Conservation (phyloP, 345 rosid genomes). For the Theobroma cacao region DNA sequence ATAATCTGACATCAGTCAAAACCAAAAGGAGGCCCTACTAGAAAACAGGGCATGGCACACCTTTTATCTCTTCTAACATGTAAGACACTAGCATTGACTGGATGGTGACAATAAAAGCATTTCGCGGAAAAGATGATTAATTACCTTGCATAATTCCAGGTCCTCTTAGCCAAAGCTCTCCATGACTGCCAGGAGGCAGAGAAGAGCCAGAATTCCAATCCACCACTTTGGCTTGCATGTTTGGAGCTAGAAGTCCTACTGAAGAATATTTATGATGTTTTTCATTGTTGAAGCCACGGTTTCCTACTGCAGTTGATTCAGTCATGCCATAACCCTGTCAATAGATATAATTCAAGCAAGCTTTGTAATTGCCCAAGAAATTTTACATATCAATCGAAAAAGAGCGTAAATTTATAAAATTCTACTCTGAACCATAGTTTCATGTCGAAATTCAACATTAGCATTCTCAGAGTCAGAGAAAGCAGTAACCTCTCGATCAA, state of each 20-base stretch:
- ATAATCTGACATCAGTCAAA: too few species aligned
- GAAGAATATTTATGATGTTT: constrained; percentile 46
- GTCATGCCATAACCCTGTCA: constrained; percentile 90
- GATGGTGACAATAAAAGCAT: not conserved
- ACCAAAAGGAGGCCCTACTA: too few species aligned
- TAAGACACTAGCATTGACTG: not conserved
- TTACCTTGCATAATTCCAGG: constrained; percentile 76
- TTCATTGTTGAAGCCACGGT: constrained; percentile 65
- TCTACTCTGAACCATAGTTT: too few species aligned
- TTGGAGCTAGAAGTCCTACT: constrained; percentile 79
- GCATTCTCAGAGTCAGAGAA: not conserved
- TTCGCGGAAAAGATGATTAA: not conserved
- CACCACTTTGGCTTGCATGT: constrained; percentile 74
- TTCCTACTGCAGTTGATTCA: constrained; percentile 79
- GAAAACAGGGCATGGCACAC: not conserved
- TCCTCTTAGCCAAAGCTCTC: constrained; percentile 92
- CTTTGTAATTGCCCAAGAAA: not conserved
- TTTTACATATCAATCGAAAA: not conserved
- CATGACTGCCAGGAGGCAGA: constrained; percentile 62
- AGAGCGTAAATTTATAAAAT: not conserved
- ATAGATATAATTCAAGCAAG: constrained; percentile 1
- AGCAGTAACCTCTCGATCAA: not conserved
- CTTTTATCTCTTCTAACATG: not conserved
- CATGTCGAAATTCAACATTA: not conserved
- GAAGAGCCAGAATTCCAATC: constrained; percentile 59